phyloP scores from a whole-genome alignment of 129 eudicot species.

The Flaveria bidentis region DNA sequence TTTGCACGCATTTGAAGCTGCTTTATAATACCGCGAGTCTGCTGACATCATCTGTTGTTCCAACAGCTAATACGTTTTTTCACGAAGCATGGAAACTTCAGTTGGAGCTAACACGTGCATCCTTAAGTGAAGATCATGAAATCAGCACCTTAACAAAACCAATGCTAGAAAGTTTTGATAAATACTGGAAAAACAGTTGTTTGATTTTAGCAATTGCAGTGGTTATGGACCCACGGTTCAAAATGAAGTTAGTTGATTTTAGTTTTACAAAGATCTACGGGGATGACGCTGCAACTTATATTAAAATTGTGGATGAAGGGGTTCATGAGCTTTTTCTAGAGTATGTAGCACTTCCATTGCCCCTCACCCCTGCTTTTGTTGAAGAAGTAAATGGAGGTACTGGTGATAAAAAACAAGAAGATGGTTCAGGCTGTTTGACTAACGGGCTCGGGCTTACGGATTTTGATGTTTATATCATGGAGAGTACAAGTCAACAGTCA shows the following conservation, averaged over 20 bases:
- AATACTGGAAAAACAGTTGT: conserved; percentile 73
- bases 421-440: conserved; percentile 30
- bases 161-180: conserved; percentile 75
- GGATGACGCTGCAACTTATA: conserved; percentile 54
- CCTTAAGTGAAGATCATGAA: conserved; percentile 60
- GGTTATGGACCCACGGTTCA: conserved; percentile 95
- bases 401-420: conserved; percentile 38
- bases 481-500: conserved; percentile 66
- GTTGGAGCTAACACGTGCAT: conserved; percentile 74
- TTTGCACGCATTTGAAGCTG: conserved; percentile 58
- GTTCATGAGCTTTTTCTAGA: conserved; percentile 81
- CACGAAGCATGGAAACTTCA: conserved; percentile 99
- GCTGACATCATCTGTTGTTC: conserved; percentile 51
- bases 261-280: conserved; percentile 83
- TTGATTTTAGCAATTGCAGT: conserved; percentile 81
- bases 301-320: conserved; percentile 79
- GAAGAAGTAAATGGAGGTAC: conserved; percentile 47
- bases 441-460: conserved; percentile 79
- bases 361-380: conserved; percentile 36
- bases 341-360: conserved; percentile 53
- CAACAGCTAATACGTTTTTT: conserved; percentile 74
- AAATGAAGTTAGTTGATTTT: conserved; percentile 91
- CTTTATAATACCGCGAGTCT: conserved; percentile 65
- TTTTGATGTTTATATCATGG: conserved; percentile 71
- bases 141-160: conserved; percentile 49